Evolutionary conservation across 768 basidiomycete species (phyloP).

Genomic region (Kondoa malvinella): DNA sequence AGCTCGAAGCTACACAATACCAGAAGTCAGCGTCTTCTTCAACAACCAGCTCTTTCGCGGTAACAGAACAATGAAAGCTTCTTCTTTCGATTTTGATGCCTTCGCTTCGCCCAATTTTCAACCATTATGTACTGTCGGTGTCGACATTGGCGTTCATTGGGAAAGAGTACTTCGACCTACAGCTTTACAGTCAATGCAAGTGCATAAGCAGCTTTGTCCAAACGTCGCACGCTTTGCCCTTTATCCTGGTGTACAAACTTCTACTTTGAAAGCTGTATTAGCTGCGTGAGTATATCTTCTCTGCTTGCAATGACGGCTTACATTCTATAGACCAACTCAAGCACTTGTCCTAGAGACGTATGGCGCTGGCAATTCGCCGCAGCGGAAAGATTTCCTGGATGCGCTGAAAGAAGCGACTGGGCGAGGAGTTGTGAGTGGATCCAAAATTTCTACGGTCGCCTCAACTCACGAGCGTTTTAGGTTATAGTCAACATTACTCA

Average conservation of each 20-base stretch:
- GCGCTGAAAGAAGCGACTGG: conserved; percentile 65
- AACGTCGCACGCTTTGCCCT: conserved; percentile 68
- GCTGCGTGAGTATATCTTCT: conserved; percentile 37
- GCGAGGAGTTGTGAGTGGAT: conserved; percentile 43
- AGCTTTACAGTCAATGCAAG: conserved; percentile 55
- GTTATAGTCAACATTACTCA: conserved; percentile 82
- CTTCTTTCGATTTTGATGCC: conserved; percentile 34
- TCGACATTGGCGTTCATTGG: conserved; percentile 45
- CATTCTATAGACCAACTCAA: conserved; percentile 27
- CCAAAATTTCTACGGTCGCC: background rate
- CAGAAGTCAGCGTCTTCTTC: conserved; percentile 55
- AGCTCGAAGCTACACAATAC: conserved; percentile 79
- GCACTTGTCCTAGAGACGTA: conserved; percentile 83
- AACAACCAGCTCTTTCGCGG: conserved; percentile 71
- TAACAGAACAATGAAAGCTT: conserved; percentile 25
- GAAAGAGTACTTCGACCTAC: conserved; percentile 46
- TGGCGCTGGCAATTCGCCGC: conserved; percentile 83
- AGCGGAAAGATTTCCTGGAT: conserved; percentile 55
- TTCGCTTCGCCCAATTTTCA: conserved; percentile 30
- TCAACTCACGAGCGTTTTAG: background rate
- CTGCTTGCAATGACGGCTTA: conserved; percentile 28
- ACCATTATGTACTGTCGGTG: conserved; percentile 46
- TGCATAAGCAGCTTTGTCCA: conserved; percentile 70
- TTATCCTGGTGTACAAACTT: conserved; percentile 67
- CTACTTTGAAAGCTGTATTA: conserved; percentile 59